Base-by-base conservation (phyloP, 768 basidiomycete species). In the Kwoniella dendrophila region DNA sequence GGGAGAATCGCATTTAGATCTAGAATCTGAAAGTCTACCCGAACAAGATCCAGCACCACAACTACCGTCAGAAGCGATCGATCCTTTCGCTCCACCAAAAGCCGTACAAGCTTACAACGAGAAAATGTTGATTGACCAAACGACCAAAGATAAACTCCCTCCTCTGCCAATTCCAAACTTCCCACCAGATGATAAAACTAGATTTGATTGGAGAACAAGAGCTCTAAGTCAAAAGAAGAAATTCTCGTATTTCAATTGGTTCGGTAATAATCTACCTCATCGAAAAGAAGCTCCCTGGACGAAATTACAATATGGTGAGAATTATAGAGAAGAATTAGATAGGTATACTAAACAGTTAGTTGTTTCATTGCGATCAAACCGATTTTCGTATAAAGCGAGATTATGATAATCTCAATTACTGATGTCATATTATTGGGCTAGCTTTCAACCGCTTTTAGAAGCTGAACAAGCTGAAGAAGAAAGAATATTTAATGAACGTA, bases 401-500 rank as follows among this genome's bases (percentile, higher is more conserved):
- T 8, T 8, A 38, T 8, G 36, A 38, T 63, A 18, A 64, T 47
- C 29, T 38, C 18, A 18, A 38, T 38, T 18, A 38, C 36, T 38
- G 36, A 38, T 38, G 8, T 38, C 8, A 38, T 18, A 18, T 38
- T 38, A 8, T 18, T 38, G 8, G 7, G n/a, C 27, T 59, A 86
- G 84, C 41, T 83, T 90, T 68, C 54, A 80, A 16, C 81, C 82
- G 0, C 63, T 85, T 6, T 67, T 85, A 7, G 75, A 81, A 10
- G 81, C 83, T 12, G 90, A 92, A 77, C 86, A 87, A 73, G 82
- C 81, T 0, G 85, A 89, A 68, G 85, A 84, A 38, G 85, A 87
- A 64, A 82, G 83, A 1, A 81, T 84, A 0, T 73, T 89, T 24
- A 82, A 82, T 51, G 82, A 88, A 63, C 85, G 90, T 34, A 82